These are phyloP conservation scores for Chlorella sp. DNA, from an alignment of 139 green algal species.

Conservation along the genomic window DNA sequence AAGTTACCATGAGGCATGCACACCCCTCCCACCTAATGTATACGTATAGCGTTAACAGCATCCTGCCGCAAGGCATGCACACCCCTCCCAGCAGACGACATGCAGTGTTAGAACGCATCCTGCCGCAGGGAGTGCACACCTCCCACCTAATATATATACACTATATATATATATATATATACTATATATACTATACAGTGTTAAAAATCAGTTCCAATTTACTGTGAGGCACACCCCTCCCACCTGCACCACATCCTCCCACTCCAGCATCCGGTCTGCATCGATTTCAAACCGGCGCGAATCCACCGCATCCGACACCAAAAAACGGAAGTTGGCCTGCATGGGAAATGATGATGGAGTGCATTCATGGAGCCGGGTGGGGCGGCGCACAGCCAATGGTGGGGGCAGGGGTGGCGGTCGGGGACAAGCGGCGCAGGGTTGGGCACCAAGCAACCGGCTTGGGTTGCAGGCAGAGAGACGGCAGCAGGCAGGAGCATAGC, in stretches of 20 bases:
- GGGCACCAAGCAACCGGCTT: neutral
- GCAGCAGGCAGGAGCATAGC: neutral
- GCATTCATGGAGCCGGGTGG: neutral
- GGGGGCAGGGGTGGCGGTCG: neutral
- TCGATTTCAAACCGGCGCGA: constrained; percentile 58
- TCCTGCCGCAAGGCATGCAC: too few relatives aligned
- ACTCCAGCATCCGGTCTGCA: constrained; percentile 78
- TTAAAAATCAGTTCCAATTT: too few relatives aligned
- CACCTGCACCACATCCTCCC: constrained; percentile 35
- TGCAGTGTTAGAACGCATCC: too few relatives aligned
- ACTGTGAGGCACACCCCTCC: neutral
- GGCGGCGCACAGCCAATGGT: neutral
- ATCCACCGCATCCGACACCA: constrained; percentile 80
- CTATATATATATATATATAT: too few relatives aligned
- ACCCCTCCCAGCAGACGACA: too few relatives aligned
- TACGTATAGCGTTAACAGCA: too few relatives aligned
- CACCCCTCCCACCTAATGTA: too few relatives aligned
- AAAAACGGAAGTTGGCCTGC: constrained; percentile 88
- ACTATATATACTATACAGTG: too few relatives aligned
- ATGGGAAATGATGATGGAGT: neutral
- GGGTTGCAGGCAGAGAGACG: neutral
- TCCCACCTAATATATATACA: too few relatives aligned
- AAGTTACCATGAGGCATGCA: too few relatives aligned
- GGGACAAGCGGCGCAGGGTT: neutral
- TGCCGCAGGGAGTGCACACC: too few relatives aligned